These are phyloP conservation scores for Colletotrichum trifolii DNA, from an alignment of 2,329 filamentous ascomycete species.

Conservation along the genomic window DNA sequence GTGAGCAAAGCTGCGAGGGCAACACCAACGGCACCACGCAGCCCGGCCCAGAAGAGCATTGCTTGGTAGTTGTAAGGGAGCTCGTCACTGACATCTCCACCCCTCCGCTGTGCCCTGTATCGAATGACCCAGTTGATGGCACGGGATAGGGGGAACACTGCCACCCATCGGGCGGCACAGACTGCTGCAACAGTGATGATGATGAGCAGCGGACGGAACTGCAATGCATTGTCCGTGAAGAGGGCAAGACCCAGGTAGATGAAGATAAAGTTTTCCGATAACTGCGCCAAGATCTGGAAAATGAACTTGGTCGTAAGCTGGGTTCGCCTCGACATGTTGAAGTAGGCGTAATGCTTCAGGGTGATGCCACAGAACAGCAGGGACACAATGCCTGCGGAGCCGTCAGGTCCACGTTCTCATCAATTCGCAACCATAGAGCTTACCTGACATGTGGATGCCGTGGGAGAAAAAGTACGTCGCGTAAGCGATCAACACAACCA, in stretches of 20 bases:
- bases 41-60: slow-evolving; percentile 99
- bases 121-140: slow-evolving; percentile 93
- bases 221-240: slow-evolving; percentile 88
- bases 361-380: slow-evolving; percentile 98
- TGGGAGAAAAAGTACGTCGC: slow-evolving; percentile 98
- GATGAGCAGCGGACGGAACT: slow-evolving; percentile 95
- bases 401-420: slow-evolving; percentile 24
- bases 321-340: slow-evolving; percentile 98
- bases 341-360: slow-evolving; percentile 98
- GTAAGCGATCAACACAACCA: slow-evolving; percentile 94
- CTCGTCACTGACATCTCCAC: slow-evolving; percentile 82
- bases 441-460: slow-evolving; percentile 94
- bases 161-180: slow-evolving; percentile 90
- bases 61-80: slow-evolving; percentile 94
- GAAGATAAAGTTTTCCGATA: slow-evolving; percentile 99
- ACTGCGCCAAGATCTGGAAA: slow-evolving; percentile 92
- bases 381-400: slow-evolving; percentile 83
- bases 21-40: slow-evolving; percentile 95
- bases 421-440: slow-evolving; percentile 44
- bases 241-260: slow-evolving; percentile 96
- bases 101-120: slow-evolving; percentile 82
- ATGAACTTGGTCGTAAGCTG: slow-evolving; percentile 98
- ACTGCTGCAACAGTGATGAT: slow-evolving; percentile 92
- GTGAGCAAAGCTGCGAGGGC: slow-evolving; percentile 89
- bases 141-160: slow-evolving; percentile 91